Conservation (phyloP, 495 filamentous ascomycete species). For the Trichoderma asperelloides region DNA sequence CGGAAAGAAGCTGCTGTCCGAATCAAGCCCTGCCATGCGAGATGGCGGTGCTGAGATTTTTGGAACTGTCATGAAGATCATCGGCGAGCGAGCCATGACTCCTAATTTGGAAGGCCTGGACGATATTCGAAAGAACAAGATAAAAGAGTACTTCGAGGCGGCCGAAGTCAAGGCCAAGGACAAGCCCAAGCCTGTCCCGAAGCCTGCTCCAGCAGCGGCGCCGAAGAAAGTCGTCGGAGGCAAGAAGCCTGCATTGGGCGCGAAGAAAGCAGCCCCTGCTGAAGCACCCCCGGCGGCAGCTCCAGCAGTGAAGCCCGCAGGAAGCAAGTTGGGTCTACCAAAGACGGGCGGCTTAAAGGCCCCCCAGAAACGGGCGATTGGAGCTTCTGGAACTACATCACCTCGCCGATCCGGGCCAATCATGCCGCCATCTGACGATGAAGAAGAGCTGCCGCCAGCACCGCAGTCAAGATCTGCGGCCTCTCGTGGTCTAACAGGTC, state of each 20-base stretch:
- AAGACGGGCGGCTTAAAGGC: conserved; percentile 68
- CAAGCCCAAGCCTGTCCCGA: conserved; percentile 68
- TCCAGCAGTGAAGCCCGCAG: conserved; percentile 34
- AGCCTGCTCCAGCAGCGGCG: conserved; percentile 50
- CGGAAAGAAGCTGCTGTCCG: conserved; percentile 78
- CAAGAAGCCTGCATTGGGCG: conserved; percentile 25
- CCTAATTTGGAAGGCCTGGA: conserved; percentile 91
- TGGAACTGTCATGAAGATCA: conserved; percentile 96
- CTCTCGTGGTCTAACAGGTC: conserved; percentile 68
- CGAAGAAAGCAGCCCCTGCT: conserved; percentile 31
- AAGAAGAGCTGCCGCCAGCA: conserved; percentile 49
- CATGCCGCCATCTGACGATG: conserved; percentile 29
- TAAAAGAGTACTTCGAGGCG: conserved; percentile 87
- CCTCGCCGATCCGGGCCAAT: conserved; percentile 55
- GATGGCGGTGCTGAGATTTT: conserved; percentile 85
- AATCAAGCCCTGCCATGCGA: conserved; percentile 75
- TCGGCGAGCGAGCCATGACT: conserved; percentile 94
- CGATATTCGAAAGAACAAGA: conserved; percentile 90
- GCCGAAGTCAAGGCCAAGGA: conserved; percentile 97
- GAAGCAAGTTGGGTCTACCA: conserved; percentile 51
- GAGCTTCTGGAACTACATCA: conserved; percentile 45
- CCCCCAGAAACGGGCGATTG: conserved; percentile 50
- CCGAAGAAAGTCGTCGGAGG: conserved; percentile 37
- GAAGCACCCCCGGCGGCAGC: conserved; percentile 42
- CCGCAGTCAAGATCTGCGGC: conserved; percentile 60